Evolutionary conservation across 1,284 basidiomycete species (phyloP).

Genomic region (Lignosus rhinocerotis): DNA sequence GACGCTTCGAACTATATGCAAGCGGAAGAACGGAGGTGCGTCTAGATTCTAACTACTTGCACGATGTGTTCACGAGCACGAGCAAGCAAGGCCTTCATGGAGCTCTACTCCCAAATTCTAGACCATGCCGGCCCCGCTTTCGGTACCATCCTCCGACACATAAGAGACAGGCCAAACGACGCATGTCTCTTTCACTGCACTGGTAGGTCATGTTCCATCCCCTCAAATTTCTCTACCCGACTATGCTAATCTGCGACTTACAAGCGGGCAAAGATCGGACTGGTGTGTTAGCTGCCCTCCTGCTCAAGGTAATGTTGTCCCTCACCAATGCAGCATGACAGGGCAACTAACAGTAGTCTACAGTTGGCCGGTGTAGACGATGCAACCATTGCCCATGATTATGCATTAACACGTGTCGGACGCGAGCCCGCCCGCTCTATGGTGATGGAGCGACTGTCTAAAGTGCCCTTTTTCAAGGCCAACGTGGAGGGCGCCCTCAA

Average conservation of each 20-base stretch:
- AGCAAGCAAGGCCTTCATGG: slow-evolving; percentile 66
- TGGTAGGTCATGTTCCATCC: slow-evolving; percentile 36
- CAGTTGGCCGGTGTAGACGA: slow-evolving; percentile 72
- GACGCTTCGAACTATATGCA: slow-evolving; percentile 74
- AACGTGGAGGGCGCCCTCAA: slow-evolving; percentile 73
- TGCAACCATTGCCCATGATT: slow-evolving; percentile 66
- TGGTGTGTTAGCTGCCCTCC: slow-evolving; percentile 70
- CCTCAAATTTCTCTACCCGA: no score
- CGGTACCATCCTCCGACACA: slow-evolving; percentile 63
- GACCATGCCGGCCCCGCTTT: slow-evolving; percentile 69
- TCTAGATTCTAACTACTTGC: neutral
- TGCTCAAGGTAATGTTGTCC: slow-evolving; percentile 55
- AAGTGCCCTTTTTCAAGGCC: slow-evolving; percentile 69
- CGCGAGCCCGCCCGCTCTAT: slow-evolving; percentile 72
- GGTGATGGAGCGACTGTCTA: slow-evolving; percentile 64
- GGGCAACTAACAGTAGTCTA: neutral
- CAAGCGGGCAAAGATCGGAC: slow-evolving; percentile 77
- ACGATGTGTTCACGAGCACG: slow-evolving; percentile 12
- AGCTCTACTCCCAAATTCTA: slow-evolving; percentile 76
- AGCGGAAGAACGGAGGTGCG: slow-evolving; percentile 74
- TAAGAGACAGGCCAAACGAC: slow-evolving; percentile 65
- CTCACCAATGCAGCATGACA: neutral
- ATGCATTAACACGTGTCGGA: slow-evolving; percentile 71
- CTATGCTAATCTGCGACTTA: no score
- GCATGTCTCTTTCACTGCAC: slow-evolving; percentile 76